Evolutionary conservation across 805 yeast genomes (phyloP), one percentile per base, ranked within the genome.

Genomic region (Kuraishia borneana): DNA sequence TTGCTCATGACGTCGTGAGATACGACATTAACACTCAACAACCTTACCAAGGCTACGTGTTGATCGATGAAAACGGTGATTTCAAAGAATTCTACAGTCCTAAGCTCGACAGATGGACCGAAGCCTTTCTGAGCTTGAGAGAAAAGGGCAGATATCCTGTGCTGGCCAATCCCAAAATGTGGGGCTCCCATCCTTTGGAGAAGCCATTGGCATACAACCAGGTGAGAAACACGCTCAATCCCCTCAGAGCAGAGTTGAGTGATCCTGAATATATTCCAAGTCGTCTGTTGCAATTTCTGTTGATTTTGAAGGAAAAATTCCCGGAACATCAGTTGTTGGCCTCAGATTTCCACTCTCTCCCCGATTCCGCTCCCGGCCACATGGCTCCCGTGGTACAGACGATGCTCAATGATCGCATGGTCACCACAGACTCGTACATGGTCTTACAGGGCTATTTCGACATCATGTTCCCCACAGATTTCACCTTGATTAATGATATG

Each of bases 181-280:
- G 39, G 44, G 45, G 41, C 45, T 47, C 59, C 14, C 88, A 79
- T 51, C 94, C 94, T 9, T 53, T 77, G 31, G 61, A 73, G 28
- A 74, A 72, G 38, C 68, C 74, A 1, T 44, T 56, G 14, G 36
- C 54, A 3, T 51, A 59, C 42, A 56, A 73, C 36, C 48, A 54
- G 32, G 39, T 68, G 37, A 61, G 68, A 36, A 66, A 79, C 43
- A 53, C 69, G 22, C 19, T 78, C 1, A 61, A 76, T 27, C 94
- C 94, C 2, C 64, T 80, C 46, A 65, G 77, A 39, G 83, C 78
- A 34, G 68, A 73, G 33, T 54, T 84, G 21, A 65, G 85, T 0
- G 75, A 72, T 3, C 80, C 84, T 0, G 95, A 84, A 47, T 84
- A 70, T 51, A 71, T 84, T 21, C 95, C 95, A n/a, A 82, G 94